Percentiles rank a stretch among this genome's conserved stretches.
Conservation (phyloP, 2,329 filamentous ascomycete genomes). For the Huntiella omanensis region DNA sequence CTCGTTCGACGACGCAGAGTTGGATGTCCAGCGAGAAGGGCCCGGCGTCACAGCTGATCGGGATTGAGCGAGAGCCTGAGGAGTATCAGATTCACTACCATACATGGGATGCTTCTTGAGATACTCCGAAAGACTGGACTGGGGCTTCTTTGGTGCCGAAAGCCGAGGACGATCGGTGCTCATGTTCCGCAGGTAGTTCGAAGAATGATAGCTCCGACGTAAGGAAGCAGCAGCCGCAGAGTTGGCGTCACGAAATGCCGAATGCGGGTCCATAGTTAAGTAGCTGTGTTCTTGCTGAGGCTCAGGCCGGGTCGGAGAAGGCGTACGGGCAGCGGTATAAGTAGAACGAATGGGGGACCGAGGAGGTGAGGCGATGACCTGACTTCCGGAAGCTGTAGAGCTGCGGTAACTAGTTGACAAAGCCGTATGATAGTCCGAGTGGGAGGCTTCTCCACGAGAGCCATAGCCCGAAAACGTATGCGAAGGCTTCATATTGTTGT, state of each 20-base stretch:
- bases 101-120: not conserved
- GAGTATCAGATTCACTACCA: not conserved
- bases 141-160: not conserved
- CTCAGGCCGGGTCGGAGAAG: not conserved
- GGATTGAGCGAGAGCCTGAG: not conserved
- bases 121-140: not conserved
- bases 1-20: not conserved
- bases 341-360: too few relatives aligned
- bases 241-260: slow-evolving; percentile 4
- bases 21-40: not conserved
- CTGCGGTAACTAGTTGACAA: too few relatives aligned
- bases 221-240: slow-evolving; percentile 8
- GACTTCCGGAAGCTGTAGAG: too few relatives aligned
- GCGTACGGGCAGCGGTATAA: too few relatives aligned
- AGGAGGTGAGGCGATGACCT: too few relatives aligned
- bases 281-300: not conserved
- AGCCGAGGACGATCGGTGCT: not conserved
- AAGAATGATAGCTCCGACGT: slow-evolving; percentile 1
- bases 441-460: too few relatives aligned
- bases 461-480: too few relatives aligned
- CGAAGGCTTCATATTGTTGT: too few relatives aligned
- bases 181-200: not conserved
- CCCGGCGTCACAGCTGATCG: not conserved
- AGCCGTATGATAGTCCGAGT: too few relatives aligned
- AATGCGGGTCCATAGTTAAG: slow-evolving; percentile 6